Evolutionary conservation across 164 flowering plant species (phyloP).

Genomic region (Umbellularia californica): DNA sequence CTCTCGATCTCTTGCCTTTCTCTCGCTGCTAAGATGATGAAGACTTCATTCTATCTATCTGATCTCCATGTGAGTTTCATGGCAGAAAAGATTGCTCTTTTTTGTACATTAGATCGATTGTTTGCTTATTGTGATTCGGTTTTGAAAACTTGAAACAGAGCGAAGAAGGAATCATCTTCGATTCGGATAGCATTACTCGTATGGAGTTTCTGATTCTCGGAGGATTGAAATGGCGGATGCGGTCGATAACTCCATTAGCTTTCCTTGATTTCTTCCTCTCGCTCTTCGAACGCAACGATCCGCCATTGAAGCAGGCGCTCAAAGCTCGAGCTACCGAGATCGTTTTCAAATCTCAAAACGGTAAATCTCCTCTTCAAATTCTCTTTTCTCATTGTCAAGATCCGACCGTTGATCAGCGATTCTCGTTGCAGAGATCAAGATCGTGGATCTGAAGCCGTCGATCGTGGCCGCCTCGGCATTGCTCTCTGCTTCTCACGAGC

Average conservation of each 20-base stretch:
- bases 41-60: slow-evolving; percentile 28
- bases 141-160: slow-evolving; percentile 20
- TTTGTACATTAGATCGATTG: neutral
- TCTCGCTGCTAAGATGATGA: slow-evolving; percentile 61
- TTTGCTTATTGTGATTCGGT: neutral
- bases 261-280: slow-evolving; percentile 52
- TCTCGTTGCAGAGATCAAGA: slow-evolving; percentile 33
- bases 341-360: slow-evolving; percentile 48
- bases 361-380: slow-evolving; percentile 20
- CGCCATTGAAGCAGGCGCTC: slow-evolving; percentile 29
- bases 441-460: slow-evolving; percentile 62
- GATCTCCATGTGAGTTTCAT: slow-evolving; percentile 43
- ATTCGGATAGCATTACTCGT: slow-evolving; percentile 37
- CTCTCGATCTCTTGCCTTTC: slow-evolving; percentile 47
- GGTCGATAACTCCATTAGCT: slow-evolving; percentile 67
- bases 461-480: slow-evolving; percentile 59
- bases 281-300: slow-evolving; percentile 38
- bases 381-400: neutral
- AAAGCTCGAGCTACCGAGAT: slow-evolving; percentile 47
- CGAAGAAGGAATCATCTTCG: slow-evolving; percentile 48
- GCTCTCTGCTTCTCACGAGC: slow-evolving; percentile 50
- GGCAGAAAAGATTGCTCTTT: neutral
- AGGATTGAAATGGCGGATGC: slow-evolving; percentile 70
- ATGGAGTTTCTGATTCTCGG: slow-evolving; percentile 61
- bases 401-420: neutral